These are phyloP conservation scores for Amylocystis lapponica DNA, from an alignment of 768 basidiomycete species.

Conservation along the genomic window DNA sequence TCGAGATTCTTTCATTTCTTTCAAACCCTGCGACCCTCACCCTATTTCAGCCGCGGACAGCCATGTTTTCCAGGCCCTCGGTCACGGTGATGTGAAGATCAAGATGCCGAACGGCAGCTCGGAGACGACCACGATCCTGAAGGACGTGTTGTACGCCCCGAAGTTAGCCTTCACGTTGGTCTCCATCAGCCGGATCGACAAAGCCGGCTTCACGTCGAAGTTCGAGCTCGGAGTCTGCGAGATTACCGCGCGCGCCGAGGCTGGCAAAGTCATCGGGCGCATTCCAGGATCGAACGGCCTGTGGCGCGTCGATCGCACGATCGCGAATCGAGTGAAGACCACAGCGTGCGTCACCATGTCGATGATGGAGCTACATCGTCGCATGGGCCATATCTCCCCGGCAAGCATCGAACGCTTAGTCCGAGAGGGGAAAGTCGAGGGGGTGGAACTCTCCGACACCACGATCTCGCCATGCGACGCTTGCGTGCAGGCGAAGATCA, in stretches of 20 bases:
- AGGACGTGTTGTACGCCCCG: conserved; percentile 16
- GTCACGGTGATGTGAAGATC: conserved; percentile 16
- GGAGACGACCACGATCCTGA: conserved; percentile 2
- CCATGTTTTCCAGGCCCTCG: conserved; percentile 17
- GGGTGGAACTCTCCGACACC: too few species aligned
- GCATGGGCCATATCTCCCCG: conserved; percentile 30
- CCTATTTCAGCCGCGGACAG: conserved; percentile 21
- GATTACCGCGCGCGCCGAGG: too few species aligned
- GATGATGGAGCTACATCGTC: conserved; percentile 23
- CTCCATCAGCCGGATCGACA: conserved; percentile 13
- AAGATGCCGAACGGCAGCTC: conserved; percentile 17
- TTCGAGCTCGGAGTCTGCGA: conserved; percentile 6
- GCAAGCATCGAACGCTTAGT: too few species aligned
- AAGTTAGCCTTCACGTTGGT: conserved; percentile 16
- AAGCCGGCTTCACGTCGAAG: conserved; percentile 9
- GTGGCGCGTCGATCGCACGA: conserved; percentile 6
- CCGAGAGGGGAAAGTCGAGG: too few species aligned
- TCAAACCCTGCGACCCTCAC: conserved; percentile 13
- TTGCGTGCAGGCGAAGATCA: conserved; percentile 38
- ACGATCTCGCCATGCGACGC: conserved; percentile 40
- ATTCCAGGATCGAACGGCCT: conserved; percentile 15
- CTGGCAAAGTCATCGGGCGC: too few species aligned
- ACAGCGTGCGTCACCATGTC: not conserved
- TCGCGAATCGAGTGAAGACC: not conserved
- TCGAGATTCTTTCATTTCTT: conserved; percentile 4